These are phyloP conservation scores for Didymellaceae sp. DNA, from an alignment of 2,329 filamentous ascomycete species.

Conservation along the genomic window DNA sequence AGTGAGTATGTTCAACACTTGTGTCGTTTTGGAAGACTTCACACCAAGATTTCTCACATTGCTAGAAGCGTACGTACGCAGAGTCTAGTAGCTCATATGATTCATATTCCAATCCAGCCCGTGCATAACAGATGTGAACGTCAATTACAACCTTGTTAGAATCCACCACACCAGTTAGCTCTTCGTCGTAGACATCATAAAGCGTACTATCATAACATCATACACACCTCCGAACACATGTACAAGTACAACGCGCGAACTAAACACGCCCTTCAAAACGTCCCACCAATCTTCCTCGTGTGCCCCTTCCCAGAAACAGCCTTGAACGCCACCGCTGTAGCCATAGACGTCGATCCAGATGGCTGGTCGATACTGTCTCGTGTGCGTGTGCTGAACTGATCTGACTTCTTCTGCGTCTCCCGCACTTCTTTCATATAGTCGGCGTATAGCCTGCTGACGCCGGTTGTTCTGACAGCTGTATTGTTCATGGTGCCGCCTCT, in stretches of 20 bases:
- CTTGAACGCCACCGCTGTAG: conserved; percentile 3
- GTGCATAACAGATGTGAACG: too few relatives aligned
- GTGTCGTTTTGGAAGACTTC: too few relatives aligned
- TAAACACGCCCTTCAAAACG: neutral
- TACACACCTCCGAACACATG: too few relatives aligned
- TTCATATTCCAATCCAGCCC: neutral
- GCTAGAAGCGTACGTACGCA: too few relatives aligned
- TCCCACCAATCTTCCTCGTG: neutral
- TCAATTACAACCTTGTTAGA: too few relatives aligned
- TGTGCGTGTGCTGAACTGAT: neutral
- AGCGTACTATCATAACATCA: too few relatives aligned
- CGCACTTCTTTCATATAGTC: conserved; percentile 11
- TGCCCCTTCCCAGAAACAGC: neutral
- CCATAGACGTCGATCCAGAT: neutral
- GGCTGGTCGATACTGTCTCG: neutral
- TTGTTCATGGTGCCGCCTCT: neutral
- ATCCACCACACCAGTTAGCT: too few relatives aligned
- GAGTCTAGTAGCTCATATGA: neutral
- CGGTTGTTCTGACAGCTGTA: neutral
- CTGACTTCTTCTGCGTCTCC: conserved; percentile 5
- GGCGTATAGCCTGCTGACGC: conserved; percentile 9
- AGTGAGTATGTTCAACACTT: too few relatives aligned
- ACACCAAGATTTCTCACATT: too few relatives aligned
- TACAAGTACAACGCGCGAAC: too few relatives aligned
- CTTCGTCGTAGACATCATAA: too few relatives aligned